These are phyloP conservation scores for Chenopodium quinoa DNA, from an alignment of 148 eudicot genomes.

Conservation along the genomic window DNA sequence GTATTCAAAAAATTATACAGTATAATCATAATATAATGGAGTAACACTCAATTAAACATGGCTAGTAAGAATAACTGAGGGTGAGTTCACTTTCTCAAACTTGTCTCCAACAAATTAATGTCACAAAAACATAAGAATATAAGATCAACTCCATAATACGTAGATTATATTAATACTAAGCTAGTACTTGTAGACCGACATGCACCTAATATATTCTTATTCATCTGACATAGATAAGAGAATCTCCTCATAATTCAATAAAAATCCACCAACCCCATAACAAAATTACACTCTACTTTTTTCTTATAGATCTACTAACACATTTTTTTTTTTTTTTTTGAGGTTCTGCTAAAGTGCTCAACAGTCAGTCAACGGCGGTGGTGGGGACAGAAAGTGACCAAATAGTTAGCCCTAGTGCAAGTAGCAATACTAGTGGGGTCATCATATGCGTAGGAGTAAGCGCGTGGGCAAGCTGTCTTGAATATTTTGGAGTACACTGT, in stretches of 20 bases:
- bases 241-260: slow-evolving; percentile 23
- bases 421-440: slow-evolving; percentile 96
- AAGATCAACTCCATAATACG: not conserved
- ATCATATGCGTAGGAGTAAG: slow-evolving; percentile 94
- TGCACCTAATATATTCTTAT: slow-evolving; percentile 18
- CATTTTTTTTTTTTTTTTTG: not conserved
- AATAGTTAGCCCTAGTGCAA: slow-evolving; percentile 69
- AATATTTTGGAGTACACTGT: slow-evolving; percentile 92
- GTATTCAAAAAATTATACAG: no score
- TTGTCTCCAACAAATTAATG: not conserved
- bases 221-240: slow-evolving; percentile 27
- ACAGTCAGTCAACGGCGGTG: slow-evolving; percentile 26
- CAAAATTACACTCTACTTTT: not conserved
- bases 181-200: slow-evolving; percentile 5
- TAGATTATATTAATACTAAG: not conserved
- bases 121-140: not conserved
- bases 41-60: no score
- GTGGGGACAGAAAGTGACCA: slow-evolving; percentile 87
- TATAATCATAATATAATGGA: no score
- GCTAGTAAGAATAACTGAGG: no score
- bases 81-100: no score
- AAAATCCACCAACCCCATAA: slow-evolving; percentile 20
- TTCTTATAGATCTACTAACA: slow-evolving; percentile 4
- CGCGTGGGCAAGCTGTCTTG: slow-evolving; percentile 86
- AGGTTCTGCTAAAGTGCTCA: not conserved